Conservation (phyloP, 257 asterid genomes). For the Solanum raphanifolium region DNA sequence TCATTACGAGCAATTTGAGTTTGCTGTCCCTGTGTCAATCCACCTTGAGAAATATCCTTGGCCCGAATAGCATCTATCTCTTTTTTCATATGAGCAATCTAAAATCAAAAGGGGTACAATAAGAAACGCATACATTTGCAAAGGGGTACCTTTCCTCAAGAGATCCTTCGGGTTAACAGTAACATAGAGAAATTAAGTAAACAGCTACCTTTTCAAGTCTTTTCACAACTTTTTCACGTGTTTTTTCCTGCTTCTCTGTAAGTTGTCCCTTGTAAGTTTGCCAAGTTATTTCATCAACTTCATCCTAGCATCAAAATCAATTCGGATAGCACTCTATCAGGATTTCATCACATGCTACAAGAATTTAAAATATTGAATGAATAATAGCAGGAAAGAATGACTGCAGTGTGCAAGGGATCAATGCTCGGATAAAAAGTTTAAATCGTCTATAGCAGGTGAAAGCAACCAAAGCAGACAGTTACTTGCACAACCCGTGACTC, state of each 20-base stretch:
- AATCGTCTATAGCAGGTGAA: not conserved
- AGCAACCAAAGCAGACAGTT: not conserved
- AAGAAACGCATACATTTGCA: not conserved
- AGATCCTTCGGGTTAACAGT: not conserved
- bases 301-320: slow-evolving; percentile 41
- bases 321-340: not conserved
- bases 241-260: slow-evolving; percentile 95
- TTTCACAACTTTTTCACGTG: slow-evolving; percentile 84
- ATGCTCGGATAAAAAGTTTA: not conserved
- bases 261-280: slow-evolving; percentile 93
- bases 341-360: not conserved
- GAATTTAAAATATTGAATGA: not conserved
- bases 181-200: not conserved
- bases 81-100: slow-evolving; percentile 99
- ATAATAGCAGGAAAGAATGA: not conserved
- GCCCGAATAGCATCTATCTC: slow-evolving; percentile 98
- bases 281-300: slow-evolving; percentile 91
- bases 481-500: not conserved
- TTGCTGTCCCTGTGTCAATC: slow-evolving; percentile 97
- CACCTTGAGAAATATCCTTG: slow-evolving; percentile 99
- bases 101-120: slow-evolving; percentile 1
- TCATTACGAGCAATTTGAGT: slow-evolving; percentile 99
- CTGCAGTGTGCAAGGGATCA: not conserved
- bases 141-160: not conserved
- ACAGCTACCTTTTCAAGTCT: slow-evolving; percentile 79